Percentiles rank a stretch among this genome's conserved stretches.
These are phyloP conservation scores for Ceratocystis huliohia DNA, from an alignment of 2,329 filamentous ascomycete genomes.

Conservation along the genomic window DNA sequence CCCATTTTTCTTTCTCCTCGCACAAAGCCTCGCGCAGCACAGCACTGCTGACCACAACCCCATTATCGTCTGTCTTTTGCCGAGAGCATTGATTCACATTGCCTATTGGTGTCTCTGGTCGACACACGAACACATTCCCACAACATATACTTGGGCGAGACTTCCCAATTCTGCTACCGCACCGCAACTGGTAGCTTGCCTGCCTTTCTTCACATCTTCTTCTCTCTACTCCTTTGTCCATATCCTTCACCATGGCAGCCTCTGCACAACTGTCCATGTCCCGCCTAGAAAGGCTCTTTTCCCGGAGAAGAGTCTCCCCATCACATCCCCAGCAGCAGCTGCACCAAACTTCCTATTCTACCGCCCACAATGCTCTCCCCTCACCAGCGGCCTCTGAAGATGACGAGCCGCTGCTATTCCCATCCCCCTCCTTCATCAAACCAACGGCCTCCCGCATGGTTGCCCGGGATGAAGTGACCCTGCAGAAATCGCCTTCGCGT, in stretches of 20 bases:
- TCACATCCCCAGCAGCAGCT: slow-evolving; percentile 21
- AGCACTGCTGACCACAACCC: background rate
- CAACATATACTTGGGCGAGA: background rate
- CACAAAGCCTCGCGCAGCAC: too few relatives aligned
- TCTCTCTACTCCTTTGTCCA: background rate
- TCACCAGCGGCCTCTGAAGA: slow-evolving; percentile 20
- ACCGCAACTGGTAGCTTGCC: background rate
- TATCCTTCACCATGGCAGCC: slow-evolving; percentile 12
- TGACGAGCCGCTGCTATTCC: slow-evolving; percentile 32
- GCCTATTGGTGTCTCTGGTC: background rate
- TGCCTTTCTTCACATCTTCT: background rate
- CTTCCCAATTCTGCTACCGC: background rate
- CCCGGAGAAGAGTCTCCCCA: slow-evolving; percentile 30
- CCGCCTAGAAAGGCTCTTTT: slow-evolving; percentile 41
- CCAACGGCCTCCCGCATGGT: slow-evolving; percentile 44
- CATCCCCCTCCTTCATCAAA: slow-evolving; percentile 42
- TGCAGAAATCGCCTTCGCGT: slow-evolving; percentile 25
- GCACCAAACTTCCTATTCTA: background rate
- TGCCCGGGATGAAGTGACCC: slow-evolving; percentile 38
- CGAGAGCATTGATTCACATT: background rate
- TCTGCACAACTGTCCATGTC: slow-evolving; percentile 18
- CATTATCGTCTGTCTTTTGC: background rate
- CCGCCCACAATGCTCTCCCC: background rate
- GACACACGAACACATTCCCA: background rate
- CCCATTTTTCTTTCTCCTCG: background rate